Evolutionary conservation across 179 eudicot species (phyloP), one percentile per base, ranked within the genome.

Genomic region (Nepenthes alata): DNA sequence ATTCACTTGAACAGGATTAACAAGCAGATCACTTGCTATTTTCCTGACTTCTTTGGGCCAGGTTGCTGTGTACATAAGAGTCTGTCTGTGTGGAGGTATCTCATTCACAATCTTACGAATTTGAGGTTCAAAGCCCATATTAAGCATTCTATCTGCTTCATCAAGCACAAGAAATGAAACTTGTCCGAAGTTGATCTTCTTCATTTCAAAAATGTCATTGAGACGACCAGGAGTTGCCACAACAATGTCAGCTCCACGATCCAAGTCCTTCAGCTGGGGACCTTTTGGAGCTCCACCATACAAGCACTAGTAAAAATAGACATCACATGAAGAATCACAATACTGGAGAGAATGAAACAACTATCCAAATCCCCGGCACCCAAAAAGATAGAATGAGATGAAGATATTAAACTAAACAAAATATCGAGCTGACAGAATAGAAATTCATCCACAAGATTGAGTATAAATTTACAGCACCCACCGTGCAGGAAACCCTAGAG

Each of bases 171-270:
- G 88, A 58, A 87, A 74, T 35, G 90, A 87, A 58, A 87, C 73
- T 77, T 87, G 95, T 53, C 84, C 66, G 62, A 87, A 77, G 65
- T 84, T 81, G 47, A 87, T 75, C 64, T 74, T 75, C 73, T 67
- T 87, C 78, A 79, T 84, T 67, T 87, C 95, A 63, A 87, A 87
- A 53, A 87, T 87, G 72, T 87, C 95, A 84, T 87, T 87, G 56
- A 87, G 88, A 56, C 95, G 90, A 12, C 95, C 95, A 63, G 95
- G 95, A 70, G 95, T 87, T 34, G 95, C 95, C 62, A 87, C 95
- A 60, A 87, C 88, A 45, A 87, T 75, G 64, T 87, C 95, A 14
- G 84, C 83, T 53, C 95, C 95, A 50, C 85, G 77, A 5, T 83
- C 88, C 25, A 87, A 69, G 49, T 87, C 95, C 67, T 79, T 83